Percentiles rank a stretch among this genome's conserved stretches.
These are phyloP conservation scores for Candida pseudoglaebosa DNA, from an alignment of 805 yeast genomes.

Conservation along the genomic window DNA sequence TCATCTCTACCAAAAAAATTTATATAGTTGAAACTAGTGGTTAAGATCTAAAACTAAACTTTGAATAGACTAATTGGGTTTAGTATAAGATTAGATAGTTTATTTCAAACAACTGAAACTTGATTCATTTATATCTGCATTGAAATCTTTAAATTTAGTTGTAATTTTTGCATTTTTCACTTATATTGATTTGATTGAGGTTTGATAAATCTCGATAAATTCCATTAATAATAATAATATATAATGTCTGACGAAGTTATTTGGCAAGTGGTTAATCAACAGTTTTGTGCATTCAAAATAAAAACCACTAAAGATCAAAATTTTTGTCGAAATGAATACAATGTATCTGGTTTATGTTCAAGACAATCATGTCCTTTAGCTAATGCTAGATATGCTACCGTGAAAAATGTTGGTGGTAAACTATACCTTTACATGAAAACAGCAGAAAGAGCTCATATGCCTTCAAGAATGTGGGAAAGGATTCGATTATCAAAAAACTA, in stretches of 20 bases:
- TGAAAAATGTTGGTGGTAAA: slow-evolving; percentile 74
- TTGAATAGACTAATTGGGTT: background rate
- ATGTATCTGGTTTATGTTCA: slow-evolving; percentile 89
- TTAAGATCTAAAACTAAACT: background rate
- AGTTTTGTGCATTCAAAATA: slow-evolving; percentile 91
- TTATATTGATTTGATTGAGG: background rate
- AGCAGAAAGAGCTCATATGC: slow-evolving; percentile 95
- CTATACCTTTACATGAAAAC: slow-evolving; percentile 91
- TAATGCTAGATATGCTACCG: slow-evolving; percentile 86
- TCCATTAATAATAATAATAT: background rate
- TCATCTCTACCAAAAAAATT: slow-evolving; percentile 5
- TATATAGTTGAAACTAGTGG: background rate
- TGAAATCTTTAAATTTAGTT: background rate
- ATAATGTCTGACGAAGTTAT: slow-evolving; percentile 73
- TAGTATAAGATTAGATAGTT: background rate
- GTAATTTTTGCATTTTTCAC: slow-evolving; percentile 4
- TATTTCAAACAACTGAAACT: background rate
- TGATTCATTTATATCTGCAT: background rate
- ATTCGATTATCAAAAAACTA: slow-evolving; percentile 87
- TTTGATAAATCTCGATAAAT: background rate
- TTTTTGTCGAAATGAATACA: slow-evolving; percentile 94
- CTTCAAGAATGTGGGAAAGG: slow-evolving; percentile 92
- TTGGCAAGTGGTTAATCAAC: slow-evolving; percentile 96
- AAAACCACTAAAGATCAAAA: slow-evolving; percentile 85
- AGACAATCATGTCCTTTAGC: slow-evolving; percentile 97